phyloP scores from a whole-genome alignment of 805 yeast genomes.

The Wilhelminamyces savonicus region DNA sequence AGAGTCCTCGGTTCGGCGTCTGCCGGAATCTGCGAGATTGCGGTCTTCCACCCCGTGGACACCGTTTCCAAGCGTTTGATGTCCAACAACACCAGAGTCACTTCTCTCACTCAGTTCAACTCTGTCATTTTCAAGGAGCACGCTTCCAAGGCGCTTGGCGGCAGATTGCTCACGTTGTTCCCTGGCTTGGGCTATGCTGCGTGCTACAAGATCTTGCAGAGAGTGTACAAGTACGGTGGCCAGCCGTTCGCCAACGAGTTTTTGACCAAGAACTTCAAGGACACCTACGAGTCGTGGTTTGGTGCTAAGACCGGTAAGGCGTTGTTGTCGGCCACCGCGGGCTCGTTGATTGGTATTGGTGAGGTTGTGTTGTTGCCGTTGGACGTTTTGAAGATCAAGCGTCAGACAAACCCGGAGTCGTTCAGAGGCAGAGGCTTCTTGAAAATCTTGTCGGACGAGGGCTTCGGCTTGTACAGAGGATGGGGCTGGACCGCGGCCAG shows the following conservation, averaged over 20 bases:
- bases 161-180: slow-evolving; percentile 76
- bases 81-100: slow-evolving; percentile 71
- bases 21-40: slow-evolving; percentile 96
- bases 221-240: slow-evolving; percentile 98
- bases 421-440: slow-evolving; percentile 96
- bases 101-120: slow-evolving; percentile 64
- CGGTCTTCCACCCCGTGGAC: slow-evolving; percentile 97
- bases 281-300: slow-evolving; percentile 64
- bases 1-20: slow-evolving; percentile 96
- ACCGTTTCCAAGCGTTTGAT: slow-evolving; percentile 93
- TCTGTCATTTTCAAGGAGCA: slow-evolving; percentile 79
- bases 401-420: slow-evolving; percentile 99
- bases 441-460: slow-evolving; percentile 83
- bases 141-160: slow-evolving; percentile 63
- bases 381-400: slow-evolving; percentile 94
- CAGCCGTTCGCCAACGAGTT: slow-evolving; percentile 98
- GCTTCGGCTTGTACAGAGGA: slow-evolving; percentile 89
- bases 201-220: slow-evolving; percentile 88
- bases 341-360: slow-evolving; percentile 95
- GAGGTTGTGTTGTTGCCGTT: slow-evolving; percentile 93
- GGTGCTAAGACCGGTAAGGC: slow-evolving; percentile 97
- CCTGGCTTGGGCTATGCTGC: slow-evolving; percentile 99
- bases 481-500: slow-evolving; percentile 99
- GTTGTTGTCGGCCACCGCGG: slow-evolving; percentile 94
- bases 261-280: slow-evolving; percentile 66